Conservation (phyloP, 1,139 yeast genomes). For the Pichia sp. region DNA sequence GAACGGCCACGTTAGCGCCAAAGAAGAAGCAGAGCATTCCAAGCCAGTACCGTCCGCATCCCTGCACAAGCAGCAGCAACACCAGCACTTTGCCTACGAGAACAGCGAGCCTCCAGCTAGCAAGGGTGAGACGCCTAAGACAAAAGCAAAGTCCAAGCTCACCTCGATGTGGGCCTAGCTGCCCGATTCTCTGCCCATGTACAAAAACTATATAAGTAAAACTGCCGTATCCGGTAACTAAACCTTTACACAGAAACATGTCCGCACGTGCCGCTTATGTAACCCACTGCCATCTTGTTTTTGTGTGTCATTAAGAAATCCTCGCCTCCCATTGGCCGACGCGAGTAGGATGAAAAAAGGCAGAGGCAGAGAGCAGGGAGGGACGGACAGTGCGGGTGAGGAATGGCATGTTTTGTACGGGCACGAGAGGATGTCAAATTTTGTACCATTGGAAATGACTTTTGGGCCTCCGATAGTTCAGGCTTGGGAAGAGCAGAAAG, state of each 20-base stretch:
- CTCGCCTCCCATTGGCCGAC: not conserved
- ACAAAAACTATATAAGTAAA: no score
- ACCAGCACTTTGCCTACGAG: slow-evolving; percentile 6
- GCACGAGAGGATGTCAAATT: not conserved
- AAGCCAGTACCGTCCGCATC: no score
- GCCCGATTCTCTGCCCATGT: no score
- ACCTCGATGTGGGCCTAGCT: slow-evolving; percentile 7
- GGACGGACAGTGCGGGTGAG: not conserved
- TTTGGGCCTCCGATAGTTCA: not conserved
- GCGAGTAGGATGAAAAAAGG: not conserved
- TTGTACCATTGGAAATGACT: not conserved
- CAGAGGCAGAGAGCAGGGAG: no score
- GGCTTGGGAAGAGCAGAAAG: no score
- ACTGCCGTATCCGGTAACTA: not conserved
- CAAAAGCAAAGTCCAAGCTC: not conserved
- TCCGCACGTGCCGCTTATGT: not conserved
- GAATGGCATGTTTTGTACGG: not conserved
- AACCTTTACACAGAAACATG: not conserved
- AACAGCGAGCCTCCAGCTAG: not conserved
- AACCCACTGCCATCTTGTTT: not conserved
- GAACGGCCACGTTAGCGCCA: not conserved
- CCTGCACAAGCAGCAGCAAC: no score
- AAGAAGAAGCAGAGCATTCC: no score
- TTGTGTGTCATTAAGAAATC: not conserved
- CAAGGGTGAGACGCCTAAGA: not conserved